Conservation (phyloP, 768 basidiomycete species). For the Tylopilus rubrobrunneus region DNA sequence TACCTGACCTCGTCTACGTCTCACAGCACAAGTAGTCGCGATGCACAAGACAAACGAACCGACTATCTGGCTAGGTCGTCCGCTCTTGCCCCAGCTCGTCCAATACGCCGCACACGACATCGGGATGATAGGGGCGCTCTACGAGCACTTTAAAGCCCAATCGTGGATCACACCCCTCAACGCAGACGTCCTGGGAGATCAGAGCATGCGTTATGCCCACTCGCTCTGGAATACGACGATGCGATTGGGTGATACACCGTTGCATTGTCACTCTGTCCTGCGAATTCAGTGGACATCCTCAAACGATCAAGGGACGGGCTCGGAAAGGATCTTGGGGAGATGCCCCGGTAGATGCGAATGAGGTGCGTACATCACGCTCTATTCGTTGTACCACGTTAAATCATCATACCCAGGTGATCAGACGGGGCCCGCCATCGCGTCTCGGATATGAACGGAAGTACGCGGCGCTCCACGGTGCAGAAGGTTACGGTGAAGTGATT, state of each 20-base stretch:
- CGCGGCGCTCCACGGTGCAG: background rate
- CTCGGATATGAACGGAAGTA: slow-evolving; percentile 1
- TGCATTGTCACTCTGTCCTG: too few species aligned
- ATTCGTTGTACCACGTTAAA: too few species aligned
- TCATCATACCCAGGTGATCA: too few species aligned
- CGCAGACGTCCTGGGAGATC: slow-evolving; percentile 12
- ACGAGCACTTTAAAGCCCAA: slow-evolving; percentile 30
- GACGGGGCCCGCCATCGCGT: too few species aligned
- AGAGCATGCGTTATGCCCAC: slow-evolving; percentile 30
- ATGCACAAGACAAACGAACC: slow-evolving; percentile 34
- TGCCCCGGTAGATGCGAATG: too few species aligned
- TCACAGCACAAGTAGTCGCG: slow-evolving; percentile 32
- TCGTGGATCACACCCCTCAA: slow-evolving; percentile 22
- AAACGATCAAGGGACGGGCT: too few species aligned
- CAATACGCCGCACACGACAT: slow-evolving; percentile 43
- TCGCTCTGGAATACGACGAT: too few species aligned
- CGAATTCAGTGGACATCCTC: too few species aligned
- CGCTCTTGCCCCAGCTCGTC: slow-evolving; percentile 34
- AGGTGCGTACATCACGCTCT: too few species aligned
- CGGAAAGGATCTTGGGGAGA: too few species aligned
- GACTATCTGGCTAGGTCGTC: slow-evolving; percentile 34
- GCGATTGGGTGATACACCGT: too few species aligned
- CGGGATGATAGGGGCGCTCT: slow-evolving; percentile 34
- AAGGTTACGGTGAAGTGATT: background rate
- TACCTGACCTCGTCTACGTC: background rate